A percentile compares a stretch with the other conserved stretches of the same genome.
These are phyloP conservation scores for Panus rudis DNA, from an alignment of 768 basidiomycete species.

Conservation along the genomic window DNA sequence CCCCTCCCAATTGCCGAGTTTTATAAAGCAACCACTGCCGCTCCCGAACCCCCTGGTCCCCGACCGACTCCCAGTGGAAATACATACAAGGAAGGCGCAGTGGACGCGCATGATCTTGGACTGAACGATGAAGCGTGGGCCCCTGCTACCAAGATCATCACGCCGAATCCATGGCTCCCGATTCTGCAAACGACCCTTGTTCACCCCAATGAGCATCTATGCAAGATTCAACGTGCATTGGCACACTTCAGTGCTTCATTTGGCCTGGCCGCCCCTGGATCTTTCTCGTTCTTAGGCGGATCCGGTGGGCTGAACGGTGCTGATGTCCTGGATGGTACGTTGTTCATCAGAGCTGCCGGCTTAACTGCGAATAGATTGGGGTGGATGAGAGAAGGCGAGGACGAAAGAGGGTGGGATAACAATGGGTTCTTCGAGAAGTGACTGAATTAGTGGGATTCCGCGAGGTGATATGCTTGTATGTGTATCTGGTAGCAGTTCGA, in stretches of 20 bases:
- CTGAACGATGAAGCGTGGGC: too few relatives aligned
- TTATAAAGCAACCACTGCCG: slow-evolving; percentile 24
- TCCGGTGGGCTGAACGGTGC: slow-evolving; percentile 35
- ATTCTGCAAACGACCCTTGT: slow-evolving; percentile 45
- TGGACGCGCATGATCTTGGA: too few relatives aligned
- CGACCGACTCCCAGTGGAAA: slow-evolving; percentile 15
- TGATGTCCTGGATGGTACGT: slow-evolving; percentile 49
- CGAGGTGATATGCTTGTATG: too few relatives aligned
- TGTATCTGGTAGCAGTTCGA: too few relatives aligned
- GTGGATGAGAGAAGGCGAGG: slow-evolving; percentile 11
- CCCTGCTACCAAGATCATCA: slow-evolving; percentile 3
- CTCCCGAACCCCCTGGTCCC: slow-evolving; percentile 17
- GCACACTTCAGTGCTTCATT: slow-evolving; percentile 39
- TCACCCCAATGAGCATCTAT: slow-evolving; percentile 54
- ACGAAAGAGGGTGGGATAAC: slow-evolving; percentile 2
- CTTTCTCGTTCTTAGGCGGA: slow-evolving; percentile 22
- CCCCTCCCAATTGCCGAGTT: slow-evolving; percentile 43
- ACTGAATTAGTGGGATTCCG: too few relatives aligned
- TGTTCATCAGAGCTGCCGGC: slow-evolving; percentile 55
- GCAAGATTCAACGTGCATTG: slow-evolving; percentile 44
- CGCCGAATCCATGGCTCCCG: slow-evolving; percentile 56
- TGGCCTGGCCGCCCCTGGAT: slow-evolving; percentile 30
- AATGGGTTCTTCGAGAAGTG: slow-evolving; percentile 5
- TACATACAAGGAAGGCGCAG: slow-evolving; percentile 17
- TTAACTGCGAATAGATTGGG: slow-evolving; percentile 35